A percentile compares a stretch with the other conserved stretches of the same genome.
phyloP scores from a whole-genome alignment of 192 early-diverging fungal genomes.

The Spinellus fusiger region DNA sequence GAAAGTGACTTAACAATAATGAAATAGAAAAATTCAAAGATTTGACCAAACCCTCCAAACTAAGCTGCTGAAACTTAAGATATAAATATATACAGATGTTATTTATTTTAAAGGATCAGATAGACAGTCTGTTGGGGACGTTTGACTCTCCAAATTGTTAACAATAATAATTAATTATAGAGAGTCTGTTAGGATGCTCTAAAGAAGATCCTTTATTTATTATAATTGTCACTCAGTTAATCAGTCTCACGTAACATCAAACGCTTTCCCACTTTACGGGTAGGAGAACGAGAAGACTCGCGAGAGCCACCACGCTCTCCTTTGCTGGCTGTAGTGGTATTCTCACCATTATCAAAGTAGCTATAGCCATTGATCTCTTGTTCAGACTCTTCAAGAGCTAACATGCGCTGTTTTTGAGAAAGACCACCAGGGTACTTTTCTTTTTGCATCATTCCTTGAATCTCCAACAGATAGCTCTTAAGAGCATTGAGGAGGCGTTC shows the following conservation, averaged over 20 bases:
- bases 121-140: no score
- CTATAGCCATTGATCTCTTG: constrained; percentile 31
- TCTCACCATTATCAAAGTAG: constrained; percentile 39
- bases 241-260: constrained; percentile 18
- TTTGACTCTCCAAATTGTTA: no score
- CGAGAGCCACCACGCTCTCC: constrained; percentile 3
- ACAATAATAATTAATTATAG: no score
- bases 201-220: no score
- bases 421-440: constrained; percentile 33
- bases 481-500: constrained; percentile 35
- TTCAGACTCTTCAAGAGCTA: constrained; percentile 26
- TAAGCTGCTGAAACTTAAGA: no score
- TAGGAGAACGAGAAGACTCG: not conserved
- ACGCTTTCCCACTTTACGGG: constrained; percentile 21
- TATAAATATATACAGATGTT: no score
- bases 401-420: constrained; percentile 20
- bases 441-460: constrained; percentile 26
- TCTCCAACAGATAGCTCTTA: constrained; percentile 33
- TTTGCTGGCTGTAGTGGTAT: constrained; percentile 18
- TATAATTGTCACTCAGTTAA: no score
- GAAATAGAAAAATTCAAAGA: no score
- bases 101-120: no score
- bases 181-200: no score
- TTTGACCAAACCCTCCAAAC: no score
- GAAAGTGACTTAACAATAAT: no score